Percentiles rank a stretch among this genome's conserved stretches.
These are phyloP conservation scores for Saturnispora gosingensis DNA, from an alignment of 805 yeast species.

Conservation along the genomic window DNA sequence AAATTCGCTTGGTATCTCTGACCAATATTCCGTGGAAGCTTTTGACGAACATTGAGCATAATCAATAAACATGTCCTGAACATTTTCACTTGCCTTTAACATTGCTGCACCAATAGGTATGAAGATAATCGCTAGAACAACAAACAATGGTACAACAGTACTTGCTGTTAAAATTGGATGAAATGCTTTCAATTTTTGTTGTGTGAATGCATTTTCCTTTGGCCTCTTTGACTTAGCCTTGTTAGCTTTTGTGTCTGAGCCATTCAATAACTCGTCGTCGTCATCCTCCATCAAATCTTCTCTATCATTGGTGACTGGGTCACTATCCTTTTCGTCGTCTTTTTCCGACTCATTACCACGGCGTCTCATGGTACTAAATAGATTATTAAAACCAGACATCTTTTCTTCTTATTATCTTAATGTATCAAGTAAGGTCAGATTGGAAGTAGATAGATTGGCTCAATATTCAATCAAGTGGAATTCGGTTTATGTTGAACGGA, in stretches of 20 bases:
- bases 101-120: slow-evolving; percentile 89
- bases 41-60: slow-evolving; percentile 57
- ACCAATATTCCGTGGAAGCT: slow-evolving; percentile 38
- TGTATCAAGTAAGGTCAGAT: not conserved
- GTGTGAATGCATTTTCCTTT: slow-evolving; percentile 48
- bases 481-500: too few species aligned
- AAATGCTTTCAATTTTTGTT: slow-evolving; percentile 44
- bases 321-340: slow-evolving; percentile 4
- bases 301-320: slow-evolving; percentile 9
- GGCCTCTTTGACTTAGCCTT: slow-evolving; percentile 50
- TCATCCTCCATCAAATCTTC: slow-evolving; percentile 22
- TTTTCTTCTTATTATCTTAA: not conserved
- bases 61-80: slow-evolving; percentile 68
- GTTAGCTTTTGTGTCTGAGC: slow-evolving; percentile 23
- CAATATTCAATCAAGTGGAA: too few species aligned
- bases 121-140: slow-evolving; percentile 67
- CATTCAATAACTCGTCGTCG: slow-evolving; percentile 32
- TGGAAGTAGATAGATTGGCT: not conserved
- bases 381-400: slow-evolving; percentile 4
- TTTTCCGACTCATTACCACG: slow-evolving; percentile 10
- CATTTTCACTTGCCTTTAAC: slow-evolving; percentile 61
- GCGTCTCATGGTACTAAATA: slow-evolving; percentile 8
- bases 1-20: slow-evolving; percentile 51
- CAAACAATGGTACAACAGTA: slow-evolving; percentile 78
- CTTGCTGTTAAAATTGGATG: slow-evolving; percentile 86